Conservation (phyloP, 2,329 filamentous ascomycete species). For the Pseudopyrenochaeta lycopersici region DNA sequence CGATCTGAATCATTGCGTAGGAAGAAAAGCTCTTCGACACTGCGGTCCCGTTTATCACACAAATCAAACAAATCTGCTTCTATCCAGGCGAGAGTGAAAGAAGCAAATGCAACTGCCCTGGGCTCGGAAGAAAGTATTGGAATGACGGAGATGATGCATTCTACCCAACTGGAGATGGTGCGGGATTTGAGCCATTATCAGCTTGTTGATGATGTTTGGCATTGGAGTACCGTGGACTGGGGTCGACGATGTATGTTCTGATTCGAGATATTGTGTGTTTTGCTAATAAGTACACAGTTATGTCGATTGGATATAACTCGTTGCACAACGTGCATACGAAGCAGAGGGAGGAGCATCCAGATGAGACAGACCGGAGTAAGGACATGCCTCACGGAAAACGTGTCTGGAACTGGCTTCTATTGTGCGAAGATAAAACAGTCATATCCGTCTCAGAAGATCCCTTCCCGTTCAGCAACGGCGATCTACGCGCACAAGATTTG, state of each 20-base stretch:
- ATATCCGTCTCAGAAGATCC: constrained; percentile 73
- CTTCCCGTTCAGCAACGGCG: constrained; percentile 50
- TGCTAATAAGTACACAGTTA: constrained; percentile 55
- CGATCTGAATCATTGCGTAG: constrained; percentile 24
- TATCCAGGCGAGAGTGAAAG: constrained; percentile 15
- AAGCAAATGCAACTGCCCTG: constrained; percentile 19
- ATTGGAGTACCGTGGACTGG: constrained; percentile 77
- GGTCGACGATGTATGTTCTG: constrained; percentile 67
- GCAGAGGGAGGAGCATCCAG: constrained; percentile 27
- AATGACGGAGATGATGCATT: constrained; percentile 47
- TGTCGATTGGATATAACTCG: constrained; percentile 77
- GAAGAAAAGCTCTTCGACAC: constrained; percentile 43
- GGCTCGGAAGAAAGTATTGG: constrained; percentile 48
- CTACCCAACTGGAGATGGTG: constrained; percentile 46
- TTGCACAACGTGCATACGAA: constrained; percentile 56
- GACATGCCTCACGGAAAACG: constrained; percentile 61
- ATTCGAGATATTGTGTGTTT: not conserved
- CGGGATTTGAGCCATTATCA: constrained; percentile 61
- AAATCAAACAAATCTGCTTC: constrained; percentile 30
- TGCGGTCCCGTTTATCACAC: constrained; percentile 39
- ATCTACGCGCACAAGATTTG: constrained; percentile 53
- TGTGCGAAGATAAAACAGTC: constrained; percentile 76
- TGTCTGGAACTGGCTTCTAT: constrained; percentile 75
- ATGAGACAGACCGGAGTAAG: constrained; percentile 40
- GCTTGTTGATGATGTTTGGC: constrained; percentile 75